Evolutionary conservation across 2,329 filamentous ascomycete genomes (phyloP).

Genomic region (Phaeosphaeria sp.): DNA sequence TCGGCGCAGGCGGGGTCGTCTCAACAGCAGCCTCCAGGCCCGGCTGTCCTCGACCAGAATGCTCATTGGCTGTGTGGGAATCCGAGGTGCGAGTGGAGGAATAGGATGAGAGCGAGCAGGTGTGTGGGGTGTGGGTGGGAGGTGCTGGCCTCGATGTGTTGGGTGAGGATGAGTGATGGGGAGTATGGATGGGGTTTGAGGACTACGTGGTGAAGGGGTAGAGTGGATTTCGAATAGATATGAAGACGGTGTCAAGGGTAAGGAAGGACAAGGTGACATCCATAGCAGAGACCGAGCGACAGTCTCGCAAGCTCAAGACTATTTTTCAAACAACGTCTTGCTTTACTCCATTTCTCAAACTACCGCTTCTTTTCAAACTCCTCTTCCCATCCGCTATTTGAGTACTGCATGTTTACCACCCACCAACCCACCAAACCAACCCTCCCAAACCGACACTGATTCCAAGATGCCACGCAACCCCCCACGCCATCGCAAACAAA

Average conservation of each 20-base stretch:
- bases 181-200: neutral
- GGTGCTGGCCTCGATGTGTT: neutral
- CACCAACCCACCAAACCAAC: constrained; percentile 41
- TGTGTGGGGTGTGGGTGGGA: neutral
- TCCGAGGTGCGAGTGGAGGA: neutral
- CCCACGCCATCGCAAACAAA: constrained; percentile 90
- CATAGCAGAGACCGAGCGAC: too few relatives aligned
- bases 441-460: constrained; percentile 42
- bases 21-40: neutral
- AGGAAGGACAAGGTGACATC: too few relatives aligned
- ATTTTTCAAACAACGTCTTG: too few relatives aligned
- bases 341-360: too few relatives aligned
- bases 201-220: neutral
- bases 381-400: too few relatives aligned
- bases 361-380: neutral
- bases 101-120: neutral
- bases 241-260: too few relatives aligned
- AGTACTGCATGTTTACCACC: too few relatives aligned
- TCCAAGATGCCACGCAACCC: constrained; percentile 77
- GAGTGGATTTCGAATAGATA: neutral
- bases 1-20: neutral
- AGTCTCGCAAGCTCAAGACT: too few relatives aligned
- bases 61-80: neutral
- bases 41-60: neutral
- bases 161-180: neutral